Evolutionary conservation across 805 yeast genomes (phyloP).

Genomic region (Ogataea siamensis): DNA sequence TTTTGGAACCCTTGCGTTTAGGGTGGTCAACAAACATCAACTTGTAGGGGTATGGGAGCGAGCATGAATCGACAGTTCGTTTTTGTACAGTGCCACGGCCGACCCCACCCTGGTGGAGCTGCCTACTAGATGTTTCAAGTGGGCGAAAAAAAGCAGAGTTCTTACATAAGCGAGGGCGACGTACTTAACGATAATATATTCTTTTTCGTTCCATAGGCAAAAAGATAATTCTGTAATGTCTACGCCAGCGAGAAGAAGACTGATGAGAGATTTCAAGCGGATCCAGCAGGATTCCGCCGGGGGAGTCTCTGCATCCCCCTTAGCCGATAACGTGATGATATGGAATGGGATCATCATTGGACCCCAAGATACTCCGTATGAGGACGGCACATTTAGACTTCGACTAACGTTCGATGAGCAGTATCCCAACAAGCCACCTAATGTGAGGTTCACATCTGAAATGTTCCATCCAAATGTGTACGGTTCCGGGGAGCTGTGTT

Average conservation of each 20-base stretch:
- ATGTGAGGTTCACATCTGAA: conserved; percentile 83
- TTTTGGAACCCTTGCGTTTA: too few species aligned
- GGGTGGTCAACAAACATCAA: too few species aligned
- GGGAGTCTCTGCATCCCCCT: conserved; percentile 95
- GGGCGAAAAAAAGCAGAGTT: neutral
- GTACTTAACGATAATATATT: conserved; percentile 2
- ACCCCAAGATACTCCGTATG: conserved; percentile 96
- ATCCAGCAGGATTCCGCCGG: conserved; percentile 98
- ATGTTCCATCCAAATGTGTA: conserved; percentile 99
- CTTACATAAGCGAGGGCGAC: conserved; percentile 4
- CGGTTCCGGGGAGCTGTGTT: conserved; percentile 91
- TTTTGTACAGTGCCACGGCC: too few species aligned
- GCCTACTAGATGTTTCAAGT: neutral
- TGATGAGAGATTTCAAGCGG: conserved; percentile 98
- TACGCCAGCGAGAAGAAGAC: conserved; percentile 97
- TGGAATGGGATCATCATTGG: conserved; percentile 99
- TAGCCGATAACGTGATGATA: conserved; percentile 94
- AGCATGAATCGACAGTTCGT: too few species aligned
- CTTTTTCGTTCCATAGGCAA: conserved; percentile 14
- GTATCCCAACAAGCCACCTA: conserved; percentile 96
- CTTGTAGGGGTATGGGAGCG: too few species aligned
- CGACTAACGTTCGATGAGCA: conserved; percentile 90
- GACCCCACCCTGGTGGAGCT: too few species aligned
- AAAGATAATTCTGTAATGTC: conserved; percentile 56
- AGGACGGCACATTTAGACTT: conserved; percentile 93